A percentile compares a stretch with the other conserved stretches of the same genome.
phyloP scores from a whole-genome alignment of 1,139 yeast species.

The Suhomyces bribrorum region DNA sequence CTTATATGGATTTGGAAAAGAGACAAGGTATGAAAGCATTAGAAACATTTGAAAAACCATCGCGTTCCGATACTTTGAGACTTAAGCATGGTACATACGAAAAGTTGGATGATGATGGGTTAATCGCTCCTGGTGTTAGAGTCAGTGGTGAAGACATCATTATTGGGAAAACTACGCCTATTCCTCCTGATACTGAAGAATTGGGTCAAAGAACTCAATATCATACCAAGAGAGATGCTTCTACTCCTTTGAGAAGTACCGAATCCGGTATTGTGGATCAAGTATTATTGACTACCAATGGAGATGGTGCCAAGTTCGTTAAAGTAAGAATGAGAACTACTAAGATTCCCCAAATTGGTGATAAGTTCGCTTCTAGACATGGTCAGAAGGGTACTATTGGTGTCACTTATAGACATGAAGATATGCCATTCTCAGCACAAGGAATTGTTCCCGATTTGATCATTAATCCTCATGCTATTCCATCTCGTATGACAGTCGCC shows the following conservation, averaged over 20 bases:
- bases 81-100: slow-evolving; percentile 98
- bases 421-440: slow-evolving; percentile 97
- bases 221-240: slow-evolving; percentile 98
- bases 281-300: slow-evolving; percentile 93
- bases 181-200: slow-evolving; percentile 97
- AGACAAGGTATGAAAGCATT: slow-evolving; percentile 98
- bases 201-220: slow-evolving; percentile 97
- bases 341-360: slow-evolving; percentile 98
- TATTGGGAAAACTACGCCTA: slow-evolving; percentile 97
- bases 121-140: slow-evolving; percentile 97
- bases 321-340: slow-evolving; percentile 99
- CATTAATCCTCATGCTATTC: slow-evolving; percentile 98
- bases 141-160: slow-evolving; percentile 98
- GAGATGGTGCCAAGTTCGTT: slow-evolving; percentile 95
- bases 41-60: slow-evolving; percentile 94
- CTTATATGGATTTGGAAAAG: slow-evolving; percentile 98
- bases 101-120: slow-evolving; percentile 96
- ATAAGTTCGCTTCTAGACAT: slow-evolving; percentile 94
- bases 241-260: slow-evolving; percentile 94
- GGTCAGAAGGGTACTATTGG: slow-evolving; percentile 99
- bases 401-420: slow-evolving; percentile 97
- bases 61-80: slow-evolving; percentile 89
- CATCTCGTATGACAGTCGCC: slow-evolving; percentile 99
- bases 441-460: slow-evolving; percentile 97
- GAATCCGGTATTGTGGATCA: slow-evolving; percentile 99